Base-by-base conservation (phyloP, 2,329 filamentous ascomycete species). In the Onygenales sp. region DNA sequence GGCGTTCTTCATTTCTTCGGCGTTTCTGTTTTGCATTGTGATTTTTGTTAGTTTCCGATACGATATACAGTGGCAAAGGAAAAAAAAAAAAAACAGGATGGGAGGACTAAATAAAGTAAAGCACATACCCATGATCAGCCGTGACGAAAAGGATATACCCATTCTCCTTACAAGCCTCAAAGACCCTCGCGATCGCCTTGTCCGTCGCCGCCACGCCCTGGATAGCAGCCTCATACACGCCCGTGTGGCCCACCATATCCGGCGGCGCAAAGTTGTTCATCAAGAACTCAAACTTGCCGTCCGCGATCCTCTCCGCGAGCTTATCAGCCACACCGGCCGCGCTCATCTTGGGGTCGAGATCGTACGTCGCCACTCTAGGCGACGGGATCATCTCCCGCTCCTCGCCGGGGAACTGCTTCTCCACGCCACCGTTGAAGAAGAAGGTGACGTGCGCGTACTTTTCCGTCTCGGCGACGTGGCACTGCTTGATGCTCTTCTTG, bases 191-290 rank as follows among this genome's bases (percentile, higher is more conserved):
- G 64, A 98, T 98, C 52, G 88, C 92, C 77, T 87, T 88, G 72
- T 98, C 93, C 10, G 93, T 98, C 61, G 92, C 85, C 61, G 84
- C 79, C 62, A 86, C 86, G 63, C 85, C 93, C 65, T 93, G 68
- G 58, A 98, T 85, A 54, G 93, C 93, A 33, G 93, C 92, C 64
- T 97, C 86, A 74, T 97, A 97, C 56, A 95, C 90, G 67, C 93
- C 93, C 9, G 93, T 98, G 77, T 98, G 93, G 62, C 93, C 93
- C 60, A 98, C 93, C 93, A 98, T 98, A 76, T 98, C 93, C 14
- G 93, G 93, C 42, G 93, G 93, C 42, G 93, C 93, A 74, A 98
- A 97, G 83, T 98, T 98, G 84, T 97, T 96, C 93, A 98, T 98
- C 72, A 98, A 79, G 68, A 98, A 97, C 67, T 93, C 90, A 74